Evolutionary conservation across 2,329 filamentous ascomycete species (phyloP), one percentile per base, ranked within the genome.

Genomic region (Colletotrichum acutatum): DNA sequence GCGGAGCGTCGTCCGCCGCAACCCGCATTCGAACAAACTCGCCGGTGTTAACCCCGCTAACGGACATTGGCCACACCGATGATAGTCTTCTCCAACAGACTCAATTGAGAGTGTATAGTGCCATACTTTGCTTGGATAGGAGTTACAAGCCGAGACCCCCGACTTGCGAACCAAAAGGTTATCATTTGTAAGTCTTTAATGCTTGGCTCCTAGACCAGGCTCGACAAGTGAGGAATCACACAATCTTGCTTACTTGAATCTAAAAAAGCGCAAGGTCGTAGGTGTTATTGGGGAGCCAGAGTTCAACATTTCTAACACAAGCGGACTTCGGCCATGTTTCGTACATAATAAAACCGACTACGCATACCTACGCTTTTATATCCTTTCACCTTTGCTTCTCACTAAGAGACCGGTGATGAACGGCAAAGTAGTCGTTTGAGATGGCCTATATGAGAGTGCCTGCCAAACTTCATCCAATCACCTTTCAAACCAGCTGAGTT

Each of bases 1-100:
- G 61, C 71, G 71, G 71, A 73, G n/a, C 60, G 28, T 71, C 11
- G 56, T 37, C 34, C 66, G 59, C 71, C 71, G 71, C 68, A 57
- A 49, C 26, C 71, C 71, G 56, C 66, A 56, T 73, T 73, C 34
- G 71, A 69, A 52, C 60, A 66, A 42, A 37, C 34, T 30, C 49
- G 34, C 37, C 56, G 26, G 16, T 7, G 42, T 53, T 54, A 28
- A 57, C 66, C 66, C 66, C 71, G 71, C 66, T 24, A 49, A 57
- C 34, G 22, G 66, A 60, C 32, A 28, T 32, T 58, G 22, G 30
- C 63, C 32, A 7, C 60, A 24, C 42, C 3, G 28, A 32, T 62
- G 37, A n/a, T 22, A 16, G 7, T 63, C 6, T 22, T n/a, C 14
- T 6, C 3, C 49, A 30, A 7, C 14, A 16, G n/a, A 34, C 4